phyloP scores from a whole-genome alignment of 2,329 filamentous ascomycete species.

The Arthrobotrys sphaeroides region DNA sequence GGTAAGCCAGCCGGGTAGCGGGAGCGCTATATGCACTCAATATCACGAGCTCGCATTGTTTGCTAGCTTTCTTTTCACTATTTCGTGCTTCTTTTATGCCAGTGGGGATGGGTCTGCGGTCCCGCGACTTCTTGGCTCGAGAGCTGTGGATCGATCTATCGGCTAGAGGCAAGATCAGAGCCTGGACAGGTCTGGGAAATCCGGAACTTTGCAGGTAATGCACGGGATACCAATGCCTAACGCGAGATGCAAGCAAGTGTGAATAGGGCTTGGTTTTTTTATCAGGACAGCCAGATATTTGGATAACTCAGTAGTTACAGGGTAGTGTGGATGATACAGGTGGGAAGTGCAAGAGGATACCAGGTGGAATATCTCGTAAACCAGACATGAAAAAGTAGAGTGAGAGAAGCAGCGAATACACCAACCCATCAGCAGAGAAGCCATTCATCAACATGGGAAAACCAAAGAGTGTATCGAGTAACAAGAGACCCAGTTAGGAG shows the following conservation, averaged over 20 bases:
- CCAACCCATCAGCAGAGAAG: neutral
- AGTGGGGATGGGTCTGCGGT: too few relatives aligned
- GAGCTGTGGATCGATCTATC: too few relatives aligned
- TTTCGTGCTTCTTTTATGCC: too few relatives aligned
- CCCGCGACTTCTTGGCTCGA: too few relatives aligned
- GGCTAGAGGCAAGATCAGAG: too few relatives aligned
- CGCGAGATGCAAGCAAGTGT: too few relatives aligned
- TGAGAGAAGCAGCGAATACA: neutral
- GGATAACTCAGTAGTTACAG: neutral
- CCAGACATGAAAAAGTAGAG: neutral
- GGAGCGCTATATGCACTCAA: neutral
- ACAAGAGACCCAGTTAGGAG: neutral
- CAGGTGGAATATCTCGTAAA: neutral
- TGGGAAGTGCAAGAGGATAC: neutral
- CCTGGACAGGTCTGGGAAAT: too few relatives aligned
- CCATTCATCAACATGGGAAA: neutral
- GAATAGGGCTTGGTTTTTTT: too few relatives aligned
- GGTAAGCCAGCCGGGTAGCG: neutral
- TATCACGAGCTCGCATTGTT: neutral
- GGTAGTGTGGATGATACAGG: neutral
- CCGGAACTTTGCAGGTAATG: too few relatives aligned
- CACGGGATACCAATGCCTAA: too few relatives aligned
- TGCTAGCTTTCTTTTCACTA: neutral
- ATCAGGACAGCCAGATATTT: too few relatives aligned
- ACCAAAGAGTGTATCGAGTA: too few relatives aligned